phyloP scores from a whole-genome alignment of 768 basidiomycete species.

The Collybia mongolica region DNA sequence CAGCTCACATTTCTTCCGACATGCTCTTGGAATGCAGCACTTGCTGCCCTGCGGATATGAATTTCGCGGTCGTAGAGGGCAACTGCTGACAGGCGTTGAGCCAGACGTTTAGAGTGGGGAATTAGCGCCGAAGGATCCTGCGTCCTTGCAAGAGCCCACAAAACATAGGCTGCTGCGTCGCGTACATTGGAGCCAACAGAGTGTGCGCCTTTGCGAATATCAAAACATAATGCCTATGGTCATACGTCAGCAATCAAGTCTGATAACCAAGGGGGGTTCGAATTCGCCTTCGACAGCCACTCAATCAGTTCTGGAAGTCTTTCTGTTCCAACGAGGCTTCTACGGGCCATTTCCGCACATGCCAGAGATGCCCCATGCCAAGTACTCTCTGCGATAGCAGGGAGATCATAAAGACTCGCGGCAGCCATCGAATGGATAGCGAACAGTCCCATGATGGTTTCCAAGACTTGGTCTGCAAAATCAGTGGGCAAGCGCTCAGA shows the following conservation, averaged over 20 bases:
- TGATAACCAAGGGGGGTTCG: constrained; percentile 2
- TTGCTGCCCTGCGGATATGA: constrained; percentile 91
- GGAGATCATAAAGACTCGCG: constrained; percentile 67
- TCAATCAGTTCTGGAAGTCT: constrained; percentile 63
- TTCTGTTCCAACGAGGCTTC: constrained; percentile 64
- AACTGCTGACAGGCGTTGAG: constrained; percentile 71
- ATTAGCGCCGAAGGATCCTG: constrained; percentile 57
- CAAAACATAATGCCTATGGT: constrained; percentile 83
- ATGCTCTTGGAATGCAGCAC: constrained; percentile 96
- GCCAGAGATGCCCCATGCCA: constrained; percentile 97
- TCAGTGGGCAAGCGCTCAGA: constrained; percentile 75
- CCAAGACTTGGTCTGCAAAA: constrained; percentile 79
- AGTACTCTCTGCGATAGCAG: constrained; percentile 76
- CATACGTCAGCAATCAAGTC: not conserved
- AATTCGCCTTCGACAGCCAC: constrained; percentile 76
- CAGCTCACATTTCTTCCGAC: constrained; percentile 85
- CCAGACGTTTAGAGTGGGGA: constrained; percentile 64
- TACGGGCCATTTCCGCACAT: constrained; percentile 87
- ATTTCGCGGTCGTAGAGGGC: constrained; percentile 92
- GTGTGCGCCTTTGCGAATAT: constrained; percentile 88
- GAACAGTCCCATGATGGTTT: constrained; percentile 77
- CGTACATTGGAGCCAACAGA: constrained; percentile 94
- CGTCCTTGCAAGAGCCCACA: constrained; percentile 91
- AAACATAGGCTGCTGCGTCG: constrained; percentile 90
- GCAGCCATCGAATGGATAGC: constrained; percentile 67